A percentile compares a stretch with the other conserved stretches of the same genome.
phyloP scores from a whole-genome alignment of 2,329 filamentous ascomycete genomes.

The Alternaria triticina region DNA sequence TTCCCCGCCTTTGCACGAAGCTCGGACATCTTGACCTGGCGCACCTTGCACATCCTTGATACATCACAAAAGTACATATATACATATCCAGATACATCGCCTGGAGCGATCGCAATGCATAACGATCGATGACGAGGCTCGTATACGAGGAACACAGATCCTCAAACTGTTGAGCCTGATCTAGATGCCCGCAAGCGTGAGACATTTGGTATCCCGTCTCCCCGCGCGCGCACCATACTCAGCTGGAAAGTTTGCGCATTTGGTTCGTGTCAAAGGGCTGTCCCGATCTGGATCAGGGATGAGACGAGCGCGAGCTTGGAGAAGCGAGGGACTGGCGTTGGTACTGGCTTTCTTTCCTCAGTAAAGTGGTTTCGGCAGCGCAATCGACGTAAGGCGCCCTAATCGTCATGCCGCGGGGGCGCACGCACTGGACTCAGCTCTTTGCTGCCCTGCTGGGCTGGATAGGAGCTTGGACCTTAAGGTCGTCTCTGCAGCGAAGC shows the following conservation, averaged over 20 bases:
- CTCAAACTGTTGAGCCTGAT: constrained; percentile 1
- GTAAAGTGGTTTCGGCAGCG: not conserved
- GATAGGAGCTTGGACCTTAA: not conserved
- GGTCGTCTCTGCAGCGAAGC: not conserved
- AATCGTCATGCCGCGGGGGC: not conserved
- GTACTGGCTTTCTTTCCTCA: not conserved
- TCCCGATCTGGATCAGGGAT: constrained; percentile 2
- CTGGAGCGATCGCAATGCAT: not conserved
- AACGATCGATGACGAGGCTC: not conserved
- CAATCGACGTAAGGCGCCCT: not conserved
- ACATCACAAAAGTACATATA: not conserved
- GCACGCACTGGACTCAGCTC: not conserved
- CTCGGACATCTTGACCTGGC: not conserved
- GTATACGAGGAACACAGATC: not conserved
- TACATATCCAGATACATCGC: not conserved
- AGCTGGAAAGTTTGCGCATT: not conserved
- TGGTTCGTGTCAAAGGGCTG: not conserved
- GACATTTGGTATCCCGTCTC: not conserved
- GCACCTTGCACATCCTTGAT: not conserved
- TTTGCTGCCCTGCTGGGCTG: not conserved
- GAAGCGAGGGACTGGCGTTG: not conserved
- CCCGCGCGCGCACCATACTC: not conserved
- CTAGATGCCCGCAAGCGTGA: not conserved
- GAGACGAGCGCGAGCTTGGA: not conserved
- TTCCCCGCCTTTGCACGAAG: not conserved